Percentiles rank a stretch among this genome's conserved stretches.
Conservation (phyloP, 352 stramenopile species). For the Pythium scleroteichum region DNA sequence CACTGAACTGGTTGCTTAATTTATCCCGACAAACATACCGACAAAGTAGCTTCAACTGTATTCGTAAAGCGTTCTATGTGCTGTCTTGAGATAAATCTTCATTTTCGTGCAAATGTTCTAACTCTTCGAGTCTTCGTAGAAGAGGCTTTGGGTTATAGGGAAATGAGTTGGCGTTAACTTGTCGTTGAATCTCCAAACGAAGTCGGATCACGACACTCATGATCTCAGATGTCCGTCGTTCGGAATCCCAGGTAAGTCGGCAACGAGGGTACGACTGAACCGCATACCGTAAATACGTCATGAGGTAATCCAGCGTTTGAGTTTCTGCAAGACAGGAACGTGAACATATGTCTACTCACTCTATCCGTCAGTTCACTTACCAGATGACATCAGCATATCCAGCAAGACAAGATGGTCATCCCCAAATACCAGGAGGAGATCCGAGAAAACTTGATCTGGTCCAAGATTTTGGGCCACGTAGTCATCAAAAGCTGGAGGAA, state of each 20-base stretch:
- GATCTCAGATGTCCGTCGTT: conserved; percentile 21
- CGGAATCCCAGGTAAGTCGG: conserved; percentile 25
- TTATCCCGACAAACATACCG: conserved; percentile 33
- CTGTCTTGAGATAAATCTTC: conserved; percentile 2
- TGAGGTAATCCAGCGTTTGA: conserved; percentile 58
- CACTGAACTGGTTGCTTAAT: conserved; percentile 30
- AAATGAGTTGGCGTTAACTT: conserved; percentile 44
- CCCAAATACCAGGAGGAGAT: conserved; percentile 45
- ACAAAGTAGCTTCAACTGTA: conserved; percentile 13
- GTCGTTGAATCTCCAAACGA: conserved; percentile 58
- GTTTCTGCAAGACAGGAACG: conserved; percentile 71
- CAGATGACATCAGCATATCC: conserved; percentile 72
- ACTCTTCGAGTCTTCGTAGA: conserved; percentile 41
- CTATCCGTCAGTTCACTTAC: conserved; percentile 29
- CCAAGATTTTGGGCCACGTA: conserved; percentile 34
- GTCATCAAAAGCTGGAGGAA: no score
- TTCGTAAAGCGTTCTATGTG: not conserved
- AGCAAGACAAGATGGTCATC: conserved; percentile 67
- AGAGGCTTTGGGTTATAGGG: conserved; percentile 53
- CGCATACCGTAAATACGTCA: conserved; percentile 53
- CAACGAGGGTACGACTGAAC: conserved; percentile 32
- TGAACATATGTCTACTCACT: no score
- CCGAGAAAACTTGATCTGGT: conserved; percentile 58
- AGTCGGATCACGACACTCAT: conserved; percentile 64
- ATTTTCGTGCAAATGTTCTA: conserved; percentile 61